Evolutionary conservation across 768 basidiomycete species (phyloP).

Genomic region (Russula earlei): DNA sequence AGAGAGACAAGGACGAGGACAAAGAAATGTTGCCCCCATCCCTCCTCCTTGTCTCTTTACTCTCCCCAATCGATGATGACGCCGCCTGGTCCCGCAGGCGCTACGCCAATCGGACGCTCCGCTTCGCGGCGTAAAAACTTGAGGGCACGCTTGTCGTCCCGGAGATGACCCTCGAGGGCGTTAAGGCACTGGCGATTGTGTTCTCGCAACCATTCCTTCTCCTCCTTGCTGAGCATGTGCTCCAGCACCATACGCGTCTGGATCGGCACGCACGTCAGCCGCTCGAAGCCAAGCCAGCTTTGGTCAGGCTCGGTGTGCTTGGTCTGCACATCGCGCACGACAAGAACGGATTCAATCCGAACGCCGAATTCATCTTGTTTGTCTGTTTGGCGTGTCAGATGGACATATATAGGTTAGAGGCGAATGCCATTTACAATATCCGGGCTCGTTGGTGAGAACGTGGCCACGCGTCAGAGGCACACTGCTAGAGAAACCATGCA

Average conservation of each 20-base stretch:
- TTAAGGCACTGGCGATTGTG: constrained; percentile 72
- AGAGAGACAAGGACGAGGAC: background rate
- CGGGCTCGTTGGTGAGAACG: constrained; percentile 91
- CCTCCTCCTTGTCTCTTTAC: constrained; percentile 1
- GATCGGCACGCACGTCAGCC: constrained; percentile 90
- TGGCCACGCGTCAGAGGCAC: constrained; percentile 75
- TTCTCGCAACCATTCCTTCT: constrained; percentile 80
- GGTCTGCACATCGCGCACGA: constrained; percentile 67
- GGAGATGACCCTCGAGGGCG: constrained; percentile 52
- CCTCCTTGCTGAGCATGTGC: constrained; percentile 72
- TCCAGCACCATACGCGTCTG: constrained; percentile 85
- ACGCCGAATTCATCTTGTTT: constrained; percentile 78
- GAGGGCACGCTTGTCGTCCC: constrained; percentile 70
- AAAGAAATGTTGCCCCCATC: background rate
- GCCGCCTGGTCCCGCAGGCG: constrained; percentile 53
- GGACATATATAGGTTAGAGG: background rate
- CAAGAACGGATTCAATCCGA: constrained; percentile 81
- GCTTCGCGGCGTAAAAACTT: constrained; percentile 75
- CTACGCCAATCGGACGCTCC: constrained; percentile 66
- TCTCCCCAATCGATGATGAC: constrained; percentile 77
- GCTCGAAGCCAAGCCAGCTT: constrained; percentile 84
- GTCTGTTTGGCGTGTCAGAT: constrained; percentile 31
- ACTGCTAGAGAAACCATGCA: constrained; percentile 64
- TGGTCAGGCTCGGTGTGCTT: constrained; percentile 61
- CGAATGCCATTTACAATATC: constrained; percentile 58